Conservation (phyloP, 2,329 filamentous ascomycete species). For the Arthrocladium fulminans region DNA sequence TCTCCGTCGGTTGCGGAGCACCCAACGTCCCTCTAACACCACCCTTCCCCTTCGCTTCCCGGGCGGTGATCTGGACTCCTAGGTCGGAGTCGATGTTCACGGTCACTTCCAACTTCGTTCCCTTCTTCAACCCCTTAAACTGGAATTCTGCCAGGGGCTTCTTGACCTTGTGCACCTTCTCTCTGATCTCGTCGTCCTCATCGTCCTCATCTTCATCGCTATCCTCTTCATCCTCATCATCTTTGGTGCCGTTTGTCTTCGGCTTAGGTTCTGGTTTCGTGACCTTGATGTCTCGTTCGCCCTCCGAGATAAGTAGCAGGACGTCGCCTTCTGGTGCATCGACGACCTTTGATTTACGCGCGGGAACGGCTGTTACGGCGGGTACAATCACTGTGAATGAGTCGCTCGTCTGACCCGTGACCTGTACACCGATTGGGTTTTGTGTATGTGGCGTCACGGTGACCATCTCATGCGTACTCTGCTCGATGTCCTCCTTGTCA, state of each 20-base stretch:
- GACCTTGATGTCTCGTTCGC: conserved; percentile 82
- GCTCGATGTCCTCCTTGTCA: conserved; percentile 84
- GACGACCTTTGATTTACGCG: conserved; percentile 74
- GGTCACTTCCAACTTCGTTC: conserved; percentile 84
- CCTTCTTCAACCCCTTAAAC: conserved; percentile 75
- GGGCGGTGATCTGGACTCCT: conserved; percentile 65
- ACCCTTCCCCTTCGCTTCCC: conserved; percentile 80
- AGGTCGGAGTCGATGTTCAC: conserved; percentile 79
- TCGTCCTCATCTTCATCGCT: conserved; percentile 54
- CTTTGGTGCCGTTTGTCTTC: conserved; percentile 48
- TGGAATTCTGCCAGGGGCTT: conserved; percentile 75
- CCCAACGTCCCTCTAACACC: conserved; percentile 61
- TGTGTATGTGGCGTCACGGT: conserved; percentile 86
- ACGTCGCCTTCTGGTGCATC: conserved; percentile 73
- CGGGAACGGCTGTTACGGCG: conserved; percentile 81
- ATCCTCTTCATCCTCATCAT: conserved; percentile 52
- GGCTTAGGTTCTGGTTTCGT: conserved; percentile 73
- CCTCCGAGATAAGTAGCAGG: conserved; percentile 80
- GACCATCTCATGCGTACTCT: conserved; percentile 90
- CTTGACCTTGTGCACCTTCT: conserved; percentile 88
- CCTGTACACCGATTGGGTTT: conserved; percentile 70
- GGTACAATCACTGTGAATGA: conserved; percentile 74
- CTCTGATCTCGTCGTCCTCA: conserved; percentile 75
- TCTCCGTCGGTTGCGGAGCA: conserved; percentile 28
- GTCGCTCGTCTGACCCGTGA: conserved; percentile 25